Percentiles rank a stretch among this genome's conserved stretches.
phyloP scores from a whole-genome alignment of 2,329 filamentous ascomycete genomes.

The Ceratocystiopsis minuta region DNA sequence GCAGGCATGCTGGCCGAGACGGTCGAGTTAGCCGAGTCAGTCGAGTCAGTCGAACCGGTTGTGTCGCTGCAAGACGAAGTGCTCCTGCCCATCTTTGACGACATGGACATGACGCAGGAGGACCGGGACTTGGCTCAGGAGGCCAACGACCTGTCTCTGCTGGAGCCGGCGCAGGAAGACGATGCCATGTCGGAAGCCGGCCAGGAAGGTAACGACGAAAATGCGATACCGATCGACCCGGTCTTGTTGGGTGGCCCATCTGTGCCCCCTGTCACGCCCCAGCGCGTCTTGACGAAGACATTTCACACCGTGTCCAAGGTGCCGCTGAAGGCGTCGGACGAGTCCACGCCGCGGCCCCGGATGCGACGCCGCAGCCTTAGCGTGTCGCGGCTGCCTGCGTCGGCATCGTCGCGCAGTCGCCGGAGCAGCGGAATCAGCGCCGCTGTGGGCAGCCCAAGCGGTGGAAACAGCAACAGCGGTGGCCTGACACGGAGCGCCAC shows the following conservation, averaged over 20 bases:
- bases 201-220: slow-evolving; percentile 45
- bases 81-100: slow-evolving; percentile 22
- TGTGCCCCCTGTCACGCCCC: slow-evolving; percentile 35
- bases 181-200: slow-evolving; percentile 40
- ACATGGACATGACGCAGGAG: slow-evolving; percentile 31
- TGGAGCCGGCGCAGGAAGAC: slow-evolving; percentile 25
- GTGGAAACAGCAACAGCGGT: not conserved
- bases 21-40: no score
- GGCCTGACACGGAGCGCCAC: slow-evolving; percentile 29
- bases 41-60: no score
- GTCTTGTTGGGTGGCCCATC: slow-evolving; percentile 18
- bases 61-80: no score
- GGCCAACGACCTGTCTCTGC: slow-evolving; percentile 40
- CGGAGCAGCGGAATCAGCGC: not conserved
- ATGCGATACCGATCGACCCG: slow-evolving; percentile 37
- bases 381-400: slow-evolving; percentile 25
- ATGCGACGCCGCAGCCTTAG: slow-evolving; percentile 32
- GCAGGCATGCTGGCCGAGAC: no score
- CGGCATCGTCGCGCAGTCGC: slow-evolving; percentile 20
- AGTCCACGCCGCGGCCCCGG: slow-evolving; percentile 30
- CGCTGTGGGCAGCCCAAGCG: not conserved
- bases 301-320: slow-evolving; percentile 63
- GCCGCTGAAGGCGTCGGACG: slow-evolving; percentile 50
- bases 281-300: slow-evolving; percentile 31
- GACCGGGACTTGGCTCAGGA: slow-evolving; percentile 39